Percentiles rank a stretch among this genome's conserved stretches.
These are phyloP conservation scores for Paraphaeosphaeria minitans DNA, from an alignment of 2,329 filamentous ascomycete genomes.

Conservation along the genomic window DNA sequence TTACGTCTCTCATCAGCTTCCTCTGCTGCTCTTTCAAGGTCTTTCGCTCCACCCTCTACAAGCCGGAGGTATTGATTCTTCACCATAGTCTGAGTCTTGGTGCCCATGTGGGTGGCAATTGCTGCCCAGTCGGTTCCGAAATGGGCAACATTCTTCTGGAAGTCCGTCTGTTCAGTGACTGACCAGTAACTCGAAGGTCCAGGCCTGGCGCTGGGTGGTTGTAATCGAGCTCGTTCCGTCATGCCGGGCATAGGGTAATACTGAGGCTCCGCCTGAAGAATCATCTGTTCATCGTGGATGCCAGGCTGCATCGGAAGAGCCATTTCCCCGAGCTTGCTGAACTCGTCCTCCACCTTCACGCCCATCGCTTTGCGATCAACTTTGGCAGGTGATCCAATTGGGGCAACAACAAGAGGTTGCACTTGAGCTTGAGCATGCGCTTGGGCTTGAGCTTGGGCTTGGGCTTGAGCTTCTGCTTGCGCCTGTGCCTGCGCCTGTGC, in stretches of 20 bases:
- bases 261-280: slow-evolving; percentile 27
- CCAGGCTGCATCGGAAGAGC: slow-evolving; percentile 31
- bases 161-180: slow-evolving; percentile 78
- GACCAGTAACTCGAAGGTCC: slow-evolving; percentile 86
- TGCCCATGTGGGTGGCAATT: slow-evolving; percentile 79
- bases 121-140: slow-evolving; percentile 80
- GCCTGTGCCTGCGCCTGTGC: not conserved
- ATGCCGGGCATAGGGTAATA: slow-evolving; percentile 32
- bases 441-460: not conserved
- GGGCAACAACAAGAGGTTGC: slow-evolving; percentile 48
- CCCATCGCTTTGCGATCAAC: slow-evolving; percentile 36
- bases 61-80: slow-evolving; percentile 58
- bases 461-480: not conserved
- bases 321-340: slow-evolving; percentile 36
- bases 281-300: slow-evolving; percentile 35
- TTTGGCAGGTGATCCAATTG: slow-evolving; percentile 43
- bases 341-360: slow-evolving; percentile 43
- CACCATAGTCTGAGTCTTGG: slow-evolving; percentile 84
- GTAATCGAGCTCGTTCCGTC: slow-evolving; percentile 41
- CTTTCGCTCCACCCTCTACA: slow-evolving; percentile 50
- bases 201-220: slow-evolving; percentile 50
- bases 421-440: not conserved
- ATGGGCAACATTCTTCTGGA: slow-evolving; percentile 71
- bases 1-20: slow-evolving; percentile 50
- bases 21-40: slow-evolving; percentile 50